phyloP scores from a whole-genome alignment of 495 filamentous ascomycete genomes.

The Extremus antarcticus region DNA sequence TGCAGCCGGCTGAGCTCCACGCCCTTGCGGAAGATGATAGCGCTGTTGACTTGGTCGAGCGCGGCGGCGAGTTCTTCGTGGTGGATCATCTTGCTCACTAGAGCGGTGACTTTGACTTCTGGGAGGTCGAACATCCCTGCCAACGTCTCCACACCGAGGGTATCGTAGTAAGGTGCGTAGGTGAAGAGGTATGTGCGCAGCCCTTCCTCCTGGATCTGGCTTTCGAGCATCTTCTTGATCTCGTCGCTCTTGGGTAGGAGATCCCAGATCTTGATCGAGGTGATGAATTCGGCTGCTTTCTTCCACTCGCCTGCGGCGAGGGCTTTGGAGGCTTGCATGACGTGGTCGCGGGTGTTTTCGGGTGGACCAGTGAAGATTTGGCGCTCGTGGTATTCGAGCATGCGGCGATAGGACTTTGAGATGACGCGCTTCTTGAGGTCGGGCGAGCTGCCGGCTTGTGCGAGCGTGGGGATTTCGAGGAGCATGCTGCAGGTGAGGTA shows the following conservation, averaged over 20 bases:
- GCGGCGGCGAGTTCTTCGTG: conserved; percentile 95
- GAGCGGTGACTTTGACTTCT: conserved; percentile 77
- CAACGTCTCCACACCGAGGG: conserved; percentile 71
- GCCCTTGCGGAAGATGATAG: conserved; percentile 98
- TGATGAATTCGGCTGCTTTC: conserved; percentile 82
- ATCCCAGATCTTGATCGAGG: conserved; percentile 99
- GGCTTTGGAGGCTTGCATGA: conserved; percentile 97
- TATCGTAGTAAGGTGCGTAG: conserved; percentile 98
- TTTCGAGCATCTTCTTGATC: conserved; percentile 92
- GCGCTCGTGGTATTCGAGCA: conserved; percentile 98
- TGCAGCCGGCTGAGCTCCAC: conserved; percentile 94
- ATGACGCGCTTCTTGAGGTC: conserved; percentile 97
- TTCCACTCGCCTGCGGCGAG: conserved; percentile 97
- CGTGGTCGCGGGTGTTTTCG: conserved; percentile 96
- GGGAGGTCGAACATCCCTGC: conserved; percentile 92
- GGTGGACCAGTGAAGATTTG: conserved; percentile 98
- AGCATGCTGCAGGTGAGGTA: conserved; percentile 99
- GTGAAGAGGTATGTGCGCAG: conserved; percentile 98
- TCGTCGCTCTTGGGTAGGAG: conserved; percentile 79
- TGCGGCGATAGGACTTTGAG: conserved; percentile 97
- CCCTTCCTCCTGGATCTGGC: conserved; percentile 97
- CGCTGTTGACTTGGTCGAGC: conserved; percentile 92
- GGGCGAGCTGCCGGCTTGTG: conserved; percentile 88
- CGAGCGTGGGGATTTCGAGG: conserved; percentile 91
- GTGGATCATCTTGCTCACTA: conserved; percentile 98